Percentiles rank a stretch among this genome's conserved stretches.
phyloP scores from a whole-genome alignment of 176 grass and related monocot genomes.

The Bolboschoenus planiculmis region DNA sequence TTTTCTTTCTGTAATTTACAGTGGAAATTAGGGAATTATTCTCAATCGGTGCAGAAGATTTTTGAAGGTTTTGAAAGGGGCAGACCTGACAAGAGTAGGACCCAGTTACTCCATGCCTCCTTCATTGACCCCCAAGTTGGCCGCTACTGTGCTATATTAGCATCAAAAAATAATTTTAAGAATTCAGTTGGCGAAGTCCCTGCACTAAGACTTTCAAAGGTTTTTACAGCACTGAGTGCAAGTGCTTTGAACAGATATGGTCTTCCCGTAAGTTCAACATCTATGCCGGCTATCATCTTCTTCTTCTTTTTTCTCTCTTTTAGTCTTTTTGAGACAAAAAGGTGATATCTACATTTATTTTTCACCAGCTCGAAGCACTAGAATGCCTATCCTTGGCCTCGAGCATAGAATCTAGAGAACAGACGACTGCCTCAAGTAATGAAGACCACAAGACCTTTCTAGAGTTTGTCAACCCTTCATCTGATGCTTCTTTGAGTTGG shows the following conservation, averaged over 20 bases:
- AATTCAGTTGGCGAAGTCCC: conserved; percentile 68
- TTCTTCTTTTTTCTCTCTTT: conserved; percentile 18
- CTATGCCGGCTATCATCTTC: background rate
- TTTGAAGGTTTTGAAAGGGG: conserved; percentile 35
- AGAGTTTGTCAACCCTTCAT: conserved; percentile 47
- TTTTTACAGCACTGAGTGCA: conserved; percentile 50
- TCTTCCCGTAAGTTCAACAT: conserved; percentile 75
- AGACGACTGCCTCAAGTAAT: conserved; percentile 22
- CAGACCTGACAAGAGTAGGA: conserved; percentile 28
- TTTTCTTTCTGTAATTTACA: conserved; percentile 43
- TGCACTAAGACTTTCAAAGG: conserved; percentile 59
- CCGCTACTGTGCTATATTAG: conserved; percentile 66
- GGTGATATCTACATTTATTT: conserved; percentile 1
- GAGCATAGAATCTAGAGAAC: conserved; percentile 49
- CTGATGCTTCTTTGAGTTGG: conserved; percentile 54
- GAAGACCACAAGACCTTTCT: conserved; percentile 43
- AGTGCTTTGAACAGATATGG: conserved; percentile 71
- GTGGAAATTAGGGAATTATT: conserved; percentile 91
- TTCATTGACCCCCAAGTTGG: conserved; percentile 70
- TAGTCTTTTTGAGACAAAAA: conserved; percentile 30
- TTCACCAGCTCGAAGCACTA: conserved; percentile 74
- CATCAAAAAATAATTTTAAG: conserved; percentile 67
- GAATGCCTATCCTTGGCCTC: conserved; percentile 60
- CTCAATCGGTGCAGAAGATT: conserved; percentile 48
- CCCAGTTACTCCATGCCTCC: conserved; percentile 24